Percentiles rank a stretch among this genome's conserved stretches.
phyloP scores from a whole-genome alignment of 768 basidiomycete species.

The Sutorius australiensis region DNA sequence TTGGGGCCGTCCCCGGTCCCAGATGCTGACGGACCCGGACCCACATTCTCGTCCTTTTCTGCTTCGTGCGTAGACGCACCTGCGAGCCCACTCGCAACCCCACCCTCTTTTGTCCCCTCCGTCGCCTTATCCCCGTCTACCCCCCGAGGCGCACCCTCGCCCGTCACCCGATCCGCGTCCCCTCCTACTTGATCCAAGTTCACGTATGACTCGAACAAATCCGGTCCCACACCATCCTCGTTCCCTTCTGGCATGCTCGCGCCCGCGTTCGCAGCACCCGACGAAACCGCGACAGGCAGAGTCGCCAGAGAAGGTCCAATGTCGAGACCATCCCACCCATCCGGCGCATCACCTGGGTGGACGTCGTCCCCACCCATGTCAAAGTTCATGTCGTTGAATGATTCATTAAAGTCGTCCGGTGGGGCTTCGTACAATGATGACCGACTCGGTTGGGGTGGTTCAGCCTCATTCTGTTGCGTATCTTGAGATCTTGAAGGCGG shows the following conservation, averaged over 20 bases:
- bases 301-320: conserved; percentile 6
- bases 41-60: too few relatives aligned
- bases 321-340: conserved; percentile 7
- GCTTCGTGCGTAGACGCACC: neutral
- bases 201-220: conserved; percentile 23
- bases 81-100: neutral
- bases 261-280: neutral
- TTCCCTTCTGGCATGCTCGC: neutral
- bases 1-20: neutral
- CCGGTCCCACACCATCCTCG: conserved; percentile 5
- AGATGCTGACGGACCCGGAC: neutral
- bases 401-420: conserved; percentile 14
- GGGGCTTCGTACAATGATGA: conserved; percentile 1
- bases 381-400: conserved; percentile 14
- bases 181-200: conserved; percentile 18
- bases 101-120: neutral
- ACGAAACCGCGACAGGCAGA: neutral
- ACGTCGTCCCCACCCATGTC: conserved; percentile 1
- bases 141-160: neutral
- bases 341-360: neutral
- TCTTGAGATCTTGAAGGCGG: neutral
- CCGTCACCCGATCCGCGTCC: neutral
- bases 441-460: neutral
- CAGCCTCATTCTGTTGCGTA: neutral
- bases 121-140: neutral